phyloP scores from a whole-genome alignment of 2,329 filamentous ascomycete genomes.

The Fusarium luffae region DNA sequence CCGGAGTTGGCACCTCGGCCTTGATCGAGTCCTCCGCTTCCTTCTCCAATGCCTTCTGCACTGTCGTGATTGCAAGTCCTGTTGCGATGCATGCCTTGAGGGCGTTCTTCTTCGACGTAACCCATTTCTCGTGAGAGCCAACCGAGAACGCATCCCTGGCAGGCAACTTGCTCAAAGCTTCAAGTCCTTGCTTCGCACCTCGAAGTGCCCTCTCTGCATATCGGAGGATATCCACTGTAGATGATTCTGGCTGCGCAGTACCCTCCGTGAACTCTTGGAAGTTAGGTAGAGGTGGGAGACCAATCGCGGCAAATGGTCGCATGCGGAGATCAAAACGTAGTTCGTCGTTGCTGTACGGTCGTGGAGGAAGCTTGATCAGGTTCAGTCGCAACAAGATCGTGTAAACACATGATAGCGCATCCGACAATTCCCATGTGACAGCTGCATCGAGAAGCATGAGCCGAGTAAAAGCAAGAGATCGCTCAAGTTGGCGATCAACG shows the following conservation, averaged over 20 bases:
- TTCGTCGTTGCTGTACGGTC: conserved; percentile 74
- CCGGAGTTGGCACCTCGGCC: conserved; percentile 63
- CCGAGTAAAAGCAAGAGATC: conserved; percentile 66
- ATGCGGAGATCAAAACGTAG: conserved; percentile 86
- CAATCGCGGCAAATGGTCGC: conserved; percentile 80
- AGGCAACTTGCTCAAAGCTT: conserved; percentile 64
- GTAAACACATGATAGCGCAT: conserved; percentile 71
- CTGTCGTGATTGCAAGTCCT: conserved; percentile 69
- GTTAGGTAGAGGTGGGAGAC: conserved; percentile 73
- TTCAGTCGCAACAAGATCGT: conserved; percentile 69
- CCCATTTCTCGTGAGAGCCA: conserved; percentile 71
- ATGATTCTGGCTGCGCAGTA: conserved; percentile 54
- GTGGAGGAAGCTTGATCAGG: conserved; percentile 61
- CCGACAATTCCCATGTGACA: conserved; percentile 67
- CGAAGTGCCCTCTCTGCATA: conserved; percentile 59
- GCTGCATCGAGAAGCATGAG: conserved; percentile 73
- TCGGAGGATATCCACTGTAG: conserved; percentile 55
- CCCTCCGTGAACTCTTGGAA: conserved; percentile 68
- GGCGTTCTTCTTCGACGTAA: conserved; percentile 66
- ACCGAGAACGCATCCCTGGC: conserved; percentile 65
- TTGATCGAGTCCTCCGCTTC: conserved; percentile 53
- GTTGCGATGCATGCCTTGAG: conserved; percentile 78
- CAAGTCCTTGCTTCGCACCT: conserved; percentile 65
- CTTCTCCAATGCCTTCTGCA: conserved; percentile 66
- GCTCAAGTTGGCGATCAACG: conserved; percentile 58